Evolutionary conservation across 1,284 basidiomycete genomes (phyloP).

Genomic region (Mycosarcoma maydis): DNA sequence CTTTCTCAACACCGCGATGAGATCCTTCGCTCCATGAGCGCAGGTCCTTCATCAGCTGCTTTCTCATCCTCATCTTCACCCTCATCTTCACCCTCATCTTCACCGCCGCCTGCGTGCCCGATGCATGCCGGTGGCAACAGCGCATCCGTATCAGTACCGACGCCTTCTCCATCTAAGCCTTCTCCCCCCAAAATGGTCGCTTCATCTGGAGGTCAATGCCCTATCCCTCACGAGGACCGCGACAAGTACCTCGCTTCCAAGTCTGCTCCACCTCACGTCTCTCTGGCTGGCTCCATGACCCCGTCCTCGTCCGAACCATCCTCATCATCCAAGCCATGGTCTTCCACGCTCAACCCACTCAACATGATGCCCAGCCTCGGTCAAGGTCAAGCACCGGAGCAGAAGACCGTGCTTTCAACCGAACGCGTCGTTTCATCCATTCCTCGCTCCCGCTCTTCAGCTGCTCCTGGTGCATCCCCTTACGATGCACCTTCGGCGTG

Average conservation of each 20-base stretch:
- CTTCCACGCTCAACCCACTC: conserved; percentile 73
- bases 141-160: neutral
- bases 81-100: conserved; percentile 23
- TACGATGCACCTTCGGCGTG: conserved; percentile 61
- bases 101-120: conserved; percentile 53
- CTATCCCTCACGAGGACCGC: conserved; percentile 47
- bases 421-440: conserved; percentile 84
- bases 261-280: conserved; percentile 3
- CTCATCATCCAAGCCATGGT: conserved; percentile 38
- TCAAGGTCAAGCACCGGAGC: conserved; percentile 75
- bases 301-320: conserved; percentile 20
- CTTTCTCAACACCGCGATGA: conserved; percentile 40
- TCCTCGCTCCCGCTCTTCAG: conserved; percentile 74
- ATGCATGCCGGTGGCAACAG: conserved; percentile 44
- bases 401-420: conserved; percentile 76
- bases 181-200: conserved; percentile 30
- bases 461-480: conserved; percentile 59
- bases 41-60: conserved; percentile 10
- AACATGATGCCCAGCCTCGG: conserved; percentile 89
- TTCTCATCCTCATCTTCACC: conserved; percentile 21
- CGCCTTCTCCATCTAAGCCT: conserved; percentile 10
- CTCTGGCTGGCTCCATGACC: conserved; percentile 12
- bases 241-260: conserved; percentile 42
- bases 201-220: conserved; percentile 41
- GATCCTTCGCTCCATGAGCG: conserved; percentile 22